Evolutionary conservation across 2,329 filamentous ascomycete genomes (phyloP).

Genomic region (Setomelanomma holmii): DNA sequence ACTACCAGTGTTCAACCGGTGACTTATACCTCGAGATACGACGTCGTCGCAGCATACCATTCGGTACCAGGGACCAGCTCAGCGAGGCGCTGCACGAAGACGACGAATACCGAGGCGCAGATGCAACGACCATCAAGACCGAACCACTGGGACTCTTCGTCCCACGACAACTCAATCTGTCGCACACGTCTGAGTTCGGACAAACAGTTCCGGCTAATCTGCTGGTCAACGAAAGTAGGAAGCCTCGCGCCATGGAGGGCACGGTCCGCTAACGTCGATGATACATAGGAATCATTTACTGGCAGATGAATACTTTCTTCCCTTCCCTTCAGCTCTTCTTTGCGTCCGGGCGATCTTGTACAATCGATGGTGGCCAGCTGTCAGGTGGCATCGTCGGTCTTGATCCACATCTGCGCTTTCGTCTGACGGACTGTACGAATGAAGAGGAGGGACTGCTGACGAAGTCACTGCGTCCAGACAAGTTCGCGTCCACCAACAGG

Average conservation of each 20-base stretch:
- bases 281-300: slow-evolving; percentile 29
- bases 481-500: slow-evolving; percentile 6
- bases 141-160: neutral
- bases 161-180: slow-evolving; percentile 4
- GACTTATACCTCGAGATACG: slow-evolving; percentile 24
- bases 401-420: slow-evolving; percentile 34
- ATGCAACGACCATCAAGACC: slow-evolving; percentile 29
- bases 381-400: slow-evolving; percentile 25
- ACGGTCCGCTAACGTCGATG: neutral
- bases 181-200: slow-evolving; percentile 19
- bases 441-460: slow-evolving; percentile 32
- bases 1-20: slow-evolving; percentile 27
- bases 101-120: slow-evolving; percentile 23
- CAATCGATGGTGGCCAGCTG: slow-evolving; percentile 25
- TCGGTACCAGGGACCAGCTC: slow-evolving; percentile 22
- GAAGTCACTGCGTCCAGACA: slow-evolving; percentile 24
- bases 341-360: slow-evolving; percentile 36
- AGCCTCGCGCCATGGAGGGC: neutral
- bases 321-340: slow-evolving; percentile 40
- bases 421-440: slow-evolving; percentile 35
- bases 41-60: slow-evolving; percentile 18
- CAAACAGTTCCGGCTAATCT: slow-evolving; percentile 9
- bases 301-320: slow-evolving; percentile 39
- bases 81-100: slow-evolving; percentile 28
- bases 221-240: slow-evolving; percentile 31